A percentile compares a stretch with the other conserved stretches of the same genome.
Conservation (phyloP, 1,284 basidiomycete species). For the Trichosporon ovoides region DNA sequence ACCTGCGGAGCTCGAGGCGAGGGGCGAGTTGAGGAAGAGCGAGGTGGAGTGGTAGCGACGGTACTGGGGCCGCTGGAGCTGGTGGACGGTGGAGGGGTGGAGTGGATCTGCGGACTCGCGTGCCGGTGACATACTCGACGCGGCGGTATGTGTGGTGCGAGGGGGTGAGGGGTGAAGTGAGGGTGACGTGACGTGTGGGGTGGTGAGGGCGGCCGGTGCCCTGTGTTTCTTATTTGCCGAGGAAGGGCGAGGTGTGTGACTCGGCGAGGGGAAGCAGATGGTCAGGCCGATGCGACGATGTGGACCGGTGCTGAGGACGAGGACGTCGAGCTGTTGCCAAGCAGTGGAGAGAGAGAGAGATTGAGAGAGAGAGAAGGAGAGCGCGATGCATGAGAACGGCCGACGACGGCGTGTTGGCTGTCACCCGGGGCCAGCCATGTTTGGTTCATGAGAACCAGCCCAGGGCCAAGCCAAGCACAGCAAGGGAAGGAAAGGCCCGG, state of each 20-base stretch:
- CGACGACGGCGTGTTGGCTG: too few species aligned
- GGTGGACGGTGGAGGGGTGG: neutral
- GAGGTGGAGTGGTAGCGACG: neutral
- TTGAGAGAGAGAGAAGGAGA: conserved; percentile 47
- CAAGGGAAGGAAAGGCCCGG: too few species aligned
- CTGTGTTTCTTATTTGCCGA: too few species aligned
- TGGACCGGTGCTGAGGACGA: too few species aligned
- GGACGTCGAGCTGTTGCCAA: too few species aligned
- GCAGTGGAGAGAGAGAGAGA: too few species aligned
- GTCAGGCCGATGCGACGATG: conserved; percentile 51
- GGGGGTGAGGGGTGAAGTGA: too few species aligned
- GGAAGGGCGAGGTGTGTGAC: neutral
- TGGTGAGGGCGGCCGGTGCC: too few species aligned
- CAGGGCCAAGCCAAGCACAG: neutral
- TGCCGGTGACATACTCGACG: neutral
- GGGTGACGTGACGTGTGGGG: too few species aligned
- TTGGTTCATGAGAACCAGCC: conserved; percentile 2
- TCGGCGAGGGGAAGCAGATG: conserved; percentile 17
- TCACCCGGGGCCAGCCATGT: neutral
- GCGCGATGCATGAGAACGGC: neutral
- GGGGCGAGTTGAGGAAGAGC: neutral
- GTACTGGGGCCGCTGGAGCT: neutral
- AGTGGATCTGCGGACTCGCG: neutral
- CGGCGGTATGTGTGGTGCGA: neutral
- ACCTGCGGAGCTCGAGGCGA: neutral